A percentile compares a stretch with the other conserved stretches of the same genome.
These are phyloP conservation scores for Helianthus annuus DNA, from an alignment of 129 eudicot species.

Conservation along the genomic window HanXRQr2.0-SUNRISE NC_035448.2:78463393-78463892, in stretches of 20 bases:
- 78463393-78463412: background rate
- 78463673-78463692: slow-evolving; percentile 30
- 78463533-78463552: slow-evolving; percentile 11
- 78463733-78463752: too few relatives aligned
- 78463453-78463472: slow-evolving; percentile 11
- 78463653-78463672: background rate
- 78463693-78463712: slow-evolving; percentile 23
- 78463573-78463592: background rate
- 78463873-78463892: too few relatives aligned
- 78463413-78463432: slow-evolving; percentile 1
- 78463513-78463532: background rate
- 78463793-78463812: too few relatives aligned
- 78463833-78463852: too few relatives aligned
- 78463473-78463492: slow-evolving; percentile 8
- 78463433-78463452: slow-evolving; percentile 12
- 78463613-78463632: slow-evolving; percentile 19
- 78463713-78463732: background rate
- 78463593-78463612: slow-evolving; percentile 27
- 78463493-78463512: slow-evolving; percentile 9
- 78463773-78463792: too few relatives aligned
- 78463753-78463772: too few relatives aligned
- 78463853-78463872: too few relatives aligned
- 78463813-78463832: too few relatives aligned
- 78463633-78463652: slow-evolving; percentile 35
- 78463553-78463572: background rate